These are phyloP conservation scores for Rubia tinctorum DNA, from an alignment of 305 asterid species.

Conservation along the genomic window DNA sequence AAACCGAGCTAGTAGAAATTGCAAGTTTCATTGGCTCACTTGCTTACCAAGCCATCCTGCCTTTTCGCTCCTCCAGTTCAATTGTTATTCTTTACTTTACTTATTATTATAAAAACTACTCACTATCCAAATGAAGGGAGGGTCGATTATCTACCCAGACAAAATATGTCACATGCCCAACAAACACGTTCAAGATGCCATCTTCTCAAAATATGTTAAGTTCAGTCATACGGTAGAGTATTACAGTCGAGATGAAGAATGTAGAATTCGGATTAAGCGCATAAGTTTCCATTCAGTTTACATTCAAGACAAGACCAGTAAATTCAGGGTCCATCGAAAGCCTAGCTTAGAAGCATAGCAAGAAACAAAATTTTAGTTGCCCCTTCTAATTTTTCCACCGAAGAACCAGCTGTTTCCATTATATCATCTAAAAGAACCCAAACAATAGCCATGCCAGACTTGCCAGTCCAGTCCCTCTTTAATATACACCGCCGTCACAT, in stretches of 20 bases:
- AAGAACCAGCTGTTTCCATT: neutral
- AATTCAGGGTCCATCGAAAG: neutral
- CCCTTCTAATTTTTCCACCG: neutral
- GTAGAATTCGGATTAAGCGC: neutral
- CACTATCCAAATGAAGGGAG: no score
- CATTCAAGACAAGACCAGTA: neutral
- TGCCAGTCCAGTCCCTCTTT: constrained; percentile 8
- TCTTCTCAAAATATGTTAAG: no score
- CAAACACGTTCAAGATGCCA: neutral
- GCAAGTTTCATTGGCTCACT: neutral
- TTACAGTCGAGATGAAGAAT: neutral
- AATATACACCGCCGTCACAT: neutral
- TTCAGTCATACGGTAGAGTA: neutral
- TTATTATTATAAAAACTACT: no score
- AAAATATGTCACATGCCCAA: no score
- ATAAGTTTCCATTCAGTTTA: neutral
- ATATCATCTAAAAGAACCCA: neutral
- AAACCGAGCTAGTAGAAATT: neutral
- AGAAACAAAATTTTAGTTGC: neutral
- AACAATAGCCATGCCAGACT: constrained; percentile 2
- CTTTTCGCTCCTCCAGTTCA: no score
- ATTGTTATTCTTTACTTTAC: no score
- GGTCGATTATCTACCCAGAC: no score
- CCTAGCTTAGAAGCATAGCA: neutral
- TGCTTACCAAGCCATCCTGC: no score